Base-by-base conservation (phyloP, 2,329 filamentous ascomycete genomes). In the Knufia fluminis region DNA sequence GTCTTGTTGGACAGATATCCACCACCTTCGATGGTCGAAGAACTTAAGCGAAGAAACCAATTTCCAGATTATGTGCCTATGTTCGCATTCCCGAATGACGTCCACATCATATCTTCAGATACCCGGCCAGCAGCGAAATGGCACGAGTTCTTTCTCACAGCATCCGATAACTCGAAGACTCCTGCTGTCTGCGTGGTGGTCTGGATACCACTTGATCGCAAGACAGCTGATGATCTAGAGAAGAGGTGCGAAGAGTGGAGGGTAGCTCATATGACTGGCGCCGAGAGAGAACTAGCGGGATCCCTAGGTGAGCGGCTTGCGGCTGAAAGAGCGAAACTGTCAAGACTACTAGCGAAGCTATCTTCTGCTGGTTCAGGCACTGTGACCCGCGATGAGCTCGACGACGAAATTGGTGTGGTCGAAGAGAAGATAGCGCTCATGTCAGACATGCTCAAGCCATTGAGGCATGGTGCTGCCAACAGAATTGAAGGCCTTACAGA, bases 91-190 rank as follows among this genome's bases (percentile, higher is more conserved):
- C 92, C 92, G 40, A 96, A 97, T 67, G 92, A 98, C 66, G 92
- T 98, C 59, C 89, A 89, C 55, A 92, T 98, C 46, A 87, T 97
- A 8, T 96, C 92, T 1, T 90, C 90, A 1, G 92, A 98, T 62
- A 88, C 95, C 64, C 79, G 90, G 54, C 92, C 92, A 1, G 78
- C 89, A 54, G 91, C 92, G n/a, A 96, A 90, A 20, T 98, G 92
- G 92, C 92, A 98, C 68, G 92, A 92, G 43, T 98, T 98, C 63
- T 90, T 88, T 54, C 97, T 98, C 92, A 98, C 92, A 1, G 85
- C 85, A 19, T 86, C 86, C 49, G 90, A 97, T 63, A 91, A 88
- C 60, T 85, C 87, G 49, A 94, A 92, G 65, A 75, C 97, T 17
- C 91, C 97, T 62, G 91, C 89, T 28, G 86, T 97, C 51, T 90